These are phyloP conservation scores for Aspergillus nidulans DNA, from an alignment of 495 filamentous ascomycete genomes.

Conservation along the genomic window DNA sequence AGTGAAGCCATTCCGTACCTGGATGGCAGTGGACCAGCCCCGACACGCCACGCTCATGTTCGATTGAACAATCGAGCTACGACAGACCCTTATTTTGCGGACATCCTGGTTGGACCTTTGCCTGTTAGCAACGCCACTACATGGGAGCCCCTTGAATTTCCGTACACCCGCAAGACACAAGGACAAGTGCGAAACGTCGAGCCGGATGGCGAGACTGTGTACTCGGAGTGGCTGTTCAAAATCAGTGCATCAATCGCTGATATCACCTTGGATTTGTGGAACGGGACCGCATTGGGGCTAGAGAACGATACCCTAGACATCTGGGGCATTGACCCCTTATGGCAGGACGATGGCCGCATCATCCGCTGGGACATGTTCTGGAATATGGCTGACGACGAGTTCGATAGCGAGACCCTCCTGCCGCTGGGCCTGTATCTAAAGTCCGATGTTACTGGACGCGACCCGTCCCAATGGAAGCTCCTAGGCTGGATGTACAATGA, in stretches of 20 bases:
- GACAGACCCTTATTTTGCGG: constrained; percentile 10
- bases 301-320: constrained; percentile 16
- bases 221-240: constrained; percentile 16
- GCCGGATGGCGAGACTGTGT: constrained; percentile 10
- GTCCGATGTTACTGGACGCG: constrained; percentile 16
- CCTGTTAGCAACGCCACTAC: constrained; percentile 1
- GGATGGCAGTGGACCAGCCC: not conserved
- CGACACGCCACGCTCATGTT: constrained; percentile 14
- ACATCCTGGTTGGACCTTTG: constrained; percentile 14
- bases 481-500: constrained; percentile 18
- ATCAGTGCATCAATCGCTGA: constrained; percentile 13
- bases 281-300: constrained; percentile 13
- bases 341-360: constrained; percentile 15
- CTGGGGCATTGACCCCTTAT: constrained; percentile 15
- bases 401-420: constrained; percentile 10
- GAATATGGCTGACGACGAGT: constrained; percentile 12
- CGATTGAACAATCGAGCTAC: constrained; percentile 14
- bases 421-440: constrained; percentile 16
- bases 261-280: constrained; percentile 16
- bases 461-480: constrained; percentile 17
- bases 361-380: constrained; percentile 18
- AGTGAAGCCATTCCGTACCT: constrained; percentile 11
- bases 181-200: constrained; percentile 16
- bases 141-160: constrained; percentile 12
- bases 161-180: constrained; percentile 13